Evolutionary conservation across 441 rosid species (phyloP), one percentile per base, ranked within the genome.

Genomic region (Eruca vesicaria): DNA sequence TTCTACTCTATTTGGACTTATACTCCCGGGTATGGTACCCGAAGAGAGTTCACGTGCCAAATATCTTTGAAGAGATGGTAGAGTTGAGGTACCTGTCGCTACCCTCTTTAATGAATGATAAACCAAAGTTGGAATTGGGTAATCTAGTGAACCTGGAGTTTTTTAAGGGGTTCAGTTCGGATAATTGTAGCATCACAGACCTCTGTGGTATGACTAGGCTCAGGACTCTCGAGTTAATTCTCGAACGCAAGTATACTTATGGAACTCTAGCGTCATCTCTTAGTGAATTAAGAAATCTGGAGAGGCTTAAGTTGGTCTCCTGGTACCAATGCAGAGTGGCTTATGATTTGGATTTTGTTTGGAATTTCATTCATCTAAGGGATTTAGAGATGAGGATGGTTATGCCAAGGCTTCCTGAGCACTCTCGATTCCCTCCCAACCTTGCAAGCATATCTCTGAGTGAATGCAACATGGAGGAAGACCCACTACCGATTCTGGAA

Each of bases 41-140:
- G 45, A 12, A 12, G 4, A 14, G 20, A 9, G 67, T 73, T 58
- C 61, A 77, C 14, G 23, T 71, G 60, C 80, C 80, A 35, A 70
- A 63, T 76, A 60, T 76, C 26, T 69, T 70, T 64, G 6, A 69
- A 65, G 64, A 64, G 62, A 71, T 71, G 80, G 45, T 9, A 77
- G 74, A 64, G 7, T 53, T 77, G 32, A 77, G 71, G 59, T 64
- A 57, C n/a, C 74, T 77, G 45, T 0, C 5, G 7, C 15, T 76
- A 41, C 76, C 76, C 43, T 0, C 0, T 12, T 28, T 3, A 4
- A 31, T 70, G 50, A 1, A 11, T 57, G 76, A 41, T 1, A 38
- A 56, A 31, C 57, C 72, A 41, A 65, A 57, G 67, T 21, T 79
- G 63, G 65, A 69, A 50, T 14, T 79, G n/a, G 36, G 62, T 43